Base-by-base conservation (phyloP, 805 yeast species). In the Candida incommunis region DNA sequence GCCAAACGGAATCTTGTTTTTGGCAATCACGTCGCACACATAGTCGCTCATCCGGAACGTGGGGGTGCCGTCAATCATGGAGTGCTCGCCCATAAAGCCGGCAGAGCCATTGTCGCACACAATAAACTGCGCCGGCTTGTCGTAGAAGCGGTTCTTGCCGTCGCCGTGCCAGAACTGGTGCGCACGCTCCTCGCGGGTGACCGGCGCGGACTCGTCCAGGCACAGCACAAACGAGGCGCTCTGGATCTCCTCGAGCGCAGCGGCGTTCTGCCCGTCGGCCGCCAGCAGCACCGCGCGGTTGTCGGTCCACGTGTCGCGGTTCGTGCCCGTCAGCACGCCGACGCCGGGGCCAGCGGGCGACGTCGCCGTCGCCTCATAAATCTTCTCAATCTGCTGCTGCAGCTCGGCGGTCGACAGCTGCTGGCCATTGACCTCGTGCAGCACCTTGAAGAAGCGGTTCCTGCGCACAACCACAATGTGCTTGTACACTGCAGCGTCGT, bases 21-120 rank as follows among this genome's bases (percentile, higher is more conserved):
- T 71, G 46, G 62, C 50, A 46, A 88, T 64, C 53, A 76, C 72
- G 44, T 70, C 70, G 51, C 78, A 70, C 34, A 90, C 70, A 57
- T 70, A 78, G 64, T 86, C 86, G 63, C 90, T 90, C 67, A 90
- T 67, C 51, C 86, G 78, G 57, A 85, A 76, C 24, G 95, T 90
- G 59, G 96, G 95, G 7, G 96, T 85, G 50, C 97, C 98, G 64
- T 90, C 98, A 97, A 90, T 90, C 69, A 77, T 82, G 21, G 96
- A 86, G 69, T 90, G 98, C 68, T 90, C 98, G 50, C 95, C 96
- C 59, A 87, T 66, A 68, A 88, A 90, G 0, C 96, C 97, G 4
- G 96, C 84, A 50, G 78, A 71, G 48, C 92, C 95, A 63, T 86
- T 87, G 50, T 76, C 79, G 48, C 82, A 69, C 45, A 90, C 77